Base-by-base conservation (phyloP, 371 early-diverging fungal species). In the Capillidium heterosporum region DNA sequence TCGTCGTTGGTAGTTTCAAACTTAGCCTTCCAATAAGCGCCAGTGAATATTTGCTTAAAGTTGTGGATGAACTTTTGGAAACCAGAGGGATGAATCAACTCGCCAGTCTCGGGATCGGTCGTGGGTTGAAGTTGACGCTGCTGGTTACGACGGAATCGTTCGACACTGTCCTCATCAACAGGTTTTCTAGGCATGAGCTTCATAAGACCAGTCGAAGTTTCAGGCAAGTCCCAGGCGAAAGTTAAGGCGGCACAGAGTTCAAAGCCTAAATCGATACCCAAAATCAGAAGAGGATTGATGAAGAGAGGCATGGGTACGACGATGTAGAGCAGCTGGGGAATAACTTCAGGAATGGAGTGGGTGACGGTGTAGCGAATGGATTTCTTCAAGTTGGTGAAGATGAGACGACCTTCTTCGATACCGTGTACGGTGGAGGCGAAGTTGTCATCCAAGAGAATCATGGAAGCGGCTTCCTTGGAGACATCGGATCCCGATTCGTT, bases 401-500 rank as follows among this genome's bases (percentile, higher is more conserved):
- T 91, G 60, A 95, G 69, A 31, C 97, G 86, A 40, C 95, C 95
- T 64, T 95, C 91, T 64, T 85, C 65, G 35, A 65, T 56, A 27
- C 60, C 60, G 15, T 58, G 47, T 4, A 60, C 55, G 7, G 67
- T 56, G 17, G 61, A 58, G 28, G 61, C 61, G 58, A 60, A 60
- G 28, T 63, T 62, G 58, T 57, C 93, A 67, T 95, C 93, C 27
- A 94, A 63, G 57, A 98, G 67, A 59, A 98, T 89, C 91, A 98
- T 96, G 44, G 89, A 77, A 19, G 98, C 95, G 10, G 95, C 94
- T 59, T 96, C 93, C 67, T 98, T 97, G 47, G 91, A 86, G 23
- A 95, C 94, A 63, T 96, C 95, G 0, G 91, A 85, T 15, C 95
- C 98, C 29, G 84, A 81, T 32, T 81, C 69, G 69, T 93, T 92